Percentiles rank a stretch among this genome's conserved stretches.
phyloP scores from a whole-genome alignment of 2,329 filamentous ascomycete species.

The Zasmidium citrigriseum region DNA sequence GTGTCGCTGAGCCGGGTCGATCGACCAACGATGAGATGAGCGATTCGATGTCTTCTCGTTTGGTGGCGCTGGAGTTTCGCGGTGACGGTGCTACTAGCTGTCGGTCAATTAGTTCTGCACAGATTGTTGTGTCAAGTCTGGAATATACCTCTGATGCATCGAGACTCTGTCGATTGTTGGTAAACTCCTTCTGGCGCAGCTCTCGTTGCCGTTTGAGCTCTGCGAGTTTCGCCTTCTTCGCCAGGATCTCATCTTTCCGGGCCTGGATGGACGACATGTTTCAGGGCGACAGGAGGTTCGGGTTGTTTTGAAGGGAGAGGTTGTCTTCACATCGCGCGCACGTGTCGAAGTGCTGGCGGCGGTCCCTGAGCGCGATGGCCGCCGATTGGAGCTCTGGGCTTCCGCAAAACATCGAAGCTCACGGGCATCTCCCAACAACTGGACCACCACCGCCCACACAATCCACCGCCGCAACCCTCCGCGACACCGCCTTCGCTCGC shows the following conservation, averaged over 20 bases:
- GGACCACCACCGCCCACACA: background rate
- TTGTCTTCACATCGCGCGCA: background rate
- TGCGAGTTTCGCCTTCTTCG: conserved; percentile 94
- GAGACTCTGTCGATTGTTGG: conserved; percentile 66
- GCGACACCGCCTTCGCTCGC: conserved; percentile 2
- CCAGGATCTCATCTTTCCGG: conserved; percentile 92
- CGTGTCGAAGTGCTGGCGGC: background rate
- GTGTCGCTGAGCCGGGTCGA: conserved; percentile 47
- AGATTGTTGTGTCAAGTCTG: background rate
- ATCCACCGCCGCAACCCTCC: background rate
- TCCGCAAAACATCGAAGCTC: conserved; percentile 5
- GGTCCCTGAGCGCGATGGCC: background rate
- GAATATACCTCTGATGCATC: conserved; percentile 68
- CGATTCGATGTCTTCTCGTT: conserved; percentile 76
- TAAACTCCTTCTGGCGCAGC: conserved; percentile 74
- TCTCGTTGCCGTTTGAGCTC: conserved; percentile 94
- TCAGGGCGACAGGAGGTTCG: background rate
- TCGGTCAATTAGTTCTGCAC: conserved; percentile 28
- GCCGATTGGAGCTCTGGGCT: background rate
- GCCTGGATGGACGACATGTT: conserved; percentile 53
- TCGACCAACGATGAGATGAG: conserved; percentile 83
- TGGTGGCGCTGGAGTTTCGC: conserved; percentile 59
- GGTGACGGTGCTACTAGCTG: conserved; percentile 71
- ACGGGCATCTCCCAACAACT: conserved; percentile 10
- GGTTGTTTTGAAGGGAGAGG: background rate